Conservation (phyloP, 2,329 filamentous ascomycete genomes). For the Lecanoromycetidae sp. region DNA sequence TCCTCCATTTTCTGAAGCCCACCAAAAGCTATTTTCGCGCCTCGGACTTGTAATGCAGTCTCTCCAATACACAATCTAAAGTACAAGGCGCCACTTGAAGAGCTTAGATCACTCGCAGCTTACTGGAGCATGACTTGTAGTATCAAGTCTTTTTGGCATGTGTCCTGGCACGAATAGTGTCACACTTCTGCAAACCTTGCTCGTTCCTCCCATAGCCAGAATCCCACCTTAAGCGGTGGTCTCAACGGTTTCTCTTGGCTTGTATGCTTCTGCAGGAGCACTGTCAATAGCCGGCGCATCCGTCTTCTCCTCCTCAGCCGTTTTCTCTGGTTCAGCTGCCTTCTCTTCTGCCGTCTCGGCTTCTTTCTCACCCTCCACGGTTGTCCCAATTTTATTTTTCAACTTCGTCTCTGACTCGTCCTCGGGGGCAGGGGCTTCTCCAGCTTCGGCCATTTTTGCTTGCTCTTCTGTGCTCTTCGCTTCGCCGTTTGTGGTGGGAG, state of each 20-base stretch:
- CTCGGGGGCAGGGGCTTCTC: conserved; percentile 27
- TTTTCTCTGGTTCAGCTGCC: conserved; percentile 26
- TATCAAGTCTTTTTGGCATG: too few species aligned
- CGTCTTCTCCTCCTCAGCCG: conserved; percentile 28
- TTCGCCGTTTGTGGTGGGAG: conserved; percentile 31
- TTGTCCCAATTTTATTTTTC: conserved; percentile 16
- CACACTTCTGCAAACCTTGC: neutral
- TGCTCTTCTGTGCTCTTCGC: conserved; percentile 27
- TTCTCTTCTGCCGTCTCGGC: conserved; percentile 18
- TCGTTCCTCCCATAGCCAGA: neutral
- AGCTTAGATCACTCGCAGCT: too few species aligned
- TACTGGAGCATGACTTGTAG: too few species aligned
- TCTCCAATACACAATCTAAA: neutral
- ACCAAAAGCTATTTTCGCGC: neutral
- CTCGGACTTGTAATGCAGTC: neutral
- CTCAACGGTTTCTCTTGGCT: conserved; percentile 12
- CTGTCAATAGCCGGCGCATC: conserved; percentile 21
- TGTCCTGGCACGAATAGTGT: too few species aligned
- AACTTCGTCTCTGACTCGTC: conserved; percentile 26
- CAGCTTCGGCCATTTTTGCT: conserved; percentile 26
- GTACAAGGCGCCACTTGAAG: too few species aligned
- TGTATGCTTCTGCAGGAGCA: conserved; percentile 15
- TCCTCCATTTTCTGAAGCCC: neutral
- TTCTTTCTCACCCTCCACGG: conserved; percentile 13
- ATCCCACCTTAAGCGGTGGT: conserved; percentile 5